Conservation (phyloP, 495 filamentous ascomycete species). For the Rusavskia elegans region DNA sequence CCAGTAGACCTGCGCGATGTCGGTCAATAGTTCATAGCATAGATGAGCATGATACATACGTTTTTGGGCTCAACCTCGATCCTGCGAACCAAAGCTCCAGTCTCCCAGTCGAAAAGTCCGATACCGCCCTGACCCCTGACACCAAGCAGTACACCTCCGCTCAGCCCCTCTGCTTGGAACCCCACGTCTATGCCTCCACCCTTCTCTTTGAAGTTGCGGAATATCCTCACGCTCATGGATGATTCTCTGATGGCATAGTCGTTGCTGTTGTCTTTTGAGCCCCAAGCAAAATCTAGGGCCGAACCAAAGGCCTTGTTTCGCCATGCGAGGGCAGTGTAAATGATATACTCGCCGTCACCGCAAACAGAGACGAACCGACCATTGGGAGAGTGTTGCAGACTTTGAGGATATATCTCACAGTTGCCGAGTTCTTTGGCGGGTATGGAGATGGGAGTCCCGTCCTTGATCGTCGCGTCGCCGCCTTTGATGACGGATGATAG, state of each 20-base stretch:
- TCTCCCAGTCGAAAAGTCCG: slow-evolving; percentile 92
- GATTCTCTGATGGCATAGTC: slow-evolving; percentile 96
- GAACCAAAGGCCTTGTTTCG: slow-evolving; percentile 95
- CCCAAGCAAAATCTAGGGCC: slow-evolving; percentile 94
- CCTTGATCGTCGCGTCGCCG: slow-evolving; percentile 66
- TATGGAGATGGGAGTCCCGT: slow-evolving; percentile 69
- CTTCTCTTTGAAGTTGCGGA: slow-evolving; percentile 95
- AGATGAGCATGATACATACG: slow-evolving; percentile 24
- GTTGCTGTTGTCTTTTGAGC: slow-evolving; percentile 92
- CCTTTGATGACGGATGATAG: slow-evolving; percentile 91
- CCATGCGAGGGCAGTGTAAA: slow-evolving; percentile 94
- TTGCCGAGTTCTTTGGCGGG: slow-evolving; percentile 88
- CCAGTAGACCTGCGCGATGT: slow-evolving; percentile 64
- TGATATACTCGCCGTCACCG: slow-evolving; percentile 95
- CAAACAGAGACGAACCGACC: slow-evolving; percentile 94
- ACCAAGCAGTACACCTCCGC: slow-evolving; percentile 80
- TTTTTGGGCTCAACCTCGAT: slow-evolving; percentile 88
- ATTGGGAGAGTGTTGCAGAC: slow-evolving; percentile 87
- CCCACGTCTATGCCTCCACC: slow-evolving; percentile 79
- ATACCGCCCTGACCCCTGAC: slow-evolving; percentile 90
- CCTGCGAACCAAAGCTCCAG: slow-evolving; percentile 70
- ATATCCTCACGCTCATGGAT: slow-evolving; percentile 82
- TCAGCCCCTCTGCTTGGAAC: slow-evolving; percentile 86
- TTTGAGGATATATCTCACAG: slow-evolving; percentile 94
- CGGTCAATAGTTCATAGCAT: neutral